Evolutionary conservation across 768 basidiomycete species (phyloP).

Genomic region (Mycena rosella): DNA sequence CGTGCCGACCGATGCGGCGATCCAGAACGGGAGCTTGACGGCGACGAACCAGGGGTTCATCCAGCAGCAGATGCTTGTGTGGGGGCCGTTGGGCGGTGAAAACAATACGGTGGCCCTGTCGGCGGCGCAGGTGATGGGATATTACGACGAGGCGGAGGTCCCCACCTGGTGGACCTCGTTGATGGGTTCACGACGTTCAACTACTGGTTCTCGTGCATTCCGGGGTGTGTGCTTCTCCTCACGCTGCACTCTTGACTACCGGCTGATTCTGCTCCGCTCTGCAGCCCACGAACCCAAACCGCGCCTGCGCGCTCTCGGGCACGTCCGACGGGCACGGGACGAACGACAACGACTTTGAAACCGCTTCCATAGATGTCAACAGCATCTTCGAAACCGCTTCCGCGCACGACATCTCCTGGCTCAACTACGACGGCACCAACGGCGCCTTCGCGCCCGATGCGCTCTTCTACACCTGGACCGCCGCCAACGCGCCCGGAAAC

Average conservation of each 20-base stretch:
- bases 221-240: conserved; percentile 34
- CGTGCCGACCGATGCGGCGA: conserved; percentile 36
- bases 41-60: conserved; percentile 43
- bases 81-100: no score
- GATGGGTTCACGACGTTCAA: conserved; percentile 46
- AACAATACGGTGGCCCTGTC: conserved; percentile 8
- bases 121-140: conserved; percentile 45
- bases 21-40: conserved; percentile 28
- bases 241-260: not conserved
- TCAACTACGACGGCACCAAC: conserved; percentile 45
- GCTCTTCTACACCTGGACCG: conserved; percentile 41
- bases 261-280: not conserved
- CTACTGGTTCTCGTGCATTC: conserved; percentile 47
- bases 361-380: conserved; percentile 31
- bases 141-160: conserved; percentile 39
- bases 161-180: conserved; percentile 42
- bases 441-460: conserved; percentile 40
- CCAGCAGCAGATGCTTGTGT: conserved; percentile 39
- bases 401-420: conserved; percentile 42
- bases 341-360: conserved; percentile 43
- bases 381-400: conserved; percentile 46
- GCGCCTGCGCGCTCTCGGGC: conserved; percentile 43
- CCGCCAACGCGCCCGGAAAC: conserved; percentile 36
- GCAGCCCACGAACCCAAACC: conserved; percentile 50
- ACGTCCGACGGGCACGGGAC: conserved; percentile 47